Evolutionary conservation across 192 early-diverging fungal genomes (phyloP).

Genomic region (Umbelopsis ramanniana): DNA sequence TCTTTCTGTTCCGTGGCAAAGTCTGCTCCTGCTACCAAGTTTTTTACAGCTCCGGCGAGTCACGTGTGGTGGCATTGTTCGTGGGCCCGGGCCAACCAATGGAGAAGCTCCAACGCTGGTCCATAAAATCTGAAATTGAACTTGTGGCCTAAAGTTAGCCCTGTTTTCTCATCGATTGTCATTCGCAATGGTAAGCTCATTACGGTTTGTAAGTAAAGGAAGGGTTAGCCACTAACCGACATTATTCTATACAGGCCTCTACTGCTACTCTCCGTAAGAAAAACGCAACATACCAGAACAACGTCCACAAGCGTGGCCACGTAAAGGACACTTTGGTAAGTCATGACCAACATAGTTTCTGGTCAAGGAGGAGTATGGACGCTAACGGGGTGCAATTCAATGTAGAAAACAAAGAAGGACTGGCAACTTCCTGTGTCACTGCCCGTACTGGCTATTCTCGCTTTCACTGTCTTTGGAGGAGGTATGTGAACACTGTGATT

Average conservation of each 20-base stretch:
- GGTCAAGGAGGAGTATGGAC: background rate
- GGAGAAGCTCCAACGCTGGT: background rate
- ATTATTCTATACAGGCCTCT: slow-evolving; percentile 22
- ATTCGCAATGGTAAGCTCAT: slow-evolving; percentile 3
- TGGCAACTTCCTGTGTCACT: slow-evolving; percentile 26
- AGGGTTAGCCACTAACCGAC: too few species aligned
- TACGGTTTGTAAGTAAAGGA: background rate
- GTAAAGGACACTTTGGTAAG: slow-evolving; percentile 40
- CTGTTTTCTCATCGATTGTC: background rate
- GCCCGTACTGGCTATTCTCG: slow-evolving; percentile 24
- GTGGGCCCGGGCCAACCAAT: background rate
- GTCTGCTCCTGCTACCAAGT: too few species aligned
- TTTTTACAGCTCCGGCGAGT: background rate
- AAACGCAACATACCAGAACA: slow-evolving; percentile 40
- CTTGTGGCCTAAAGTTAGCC: background rate
- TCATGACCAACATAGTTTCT: background rate
- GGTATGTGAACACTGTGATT: background rate
- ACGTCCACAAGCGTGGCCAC: slow-evolving; percentile 41
- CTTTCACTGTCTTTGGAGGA: slow-evolving; percentile 20
- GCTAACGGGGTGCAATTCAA: background rate
- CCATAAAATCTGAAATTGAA: background rate
- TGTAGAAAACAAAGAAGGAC: slow-evolving; percentile 30
- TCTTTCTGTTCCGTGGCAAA: too few species aligned
- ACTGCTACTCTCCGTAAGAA: slow-evolving; percentile 41
- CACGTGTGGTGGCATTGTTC: background rate